phyloP scores from a whole-genome alignment of 2,329 filamentous ascomycete species.

The Xylariaceae sp. region DNA sequence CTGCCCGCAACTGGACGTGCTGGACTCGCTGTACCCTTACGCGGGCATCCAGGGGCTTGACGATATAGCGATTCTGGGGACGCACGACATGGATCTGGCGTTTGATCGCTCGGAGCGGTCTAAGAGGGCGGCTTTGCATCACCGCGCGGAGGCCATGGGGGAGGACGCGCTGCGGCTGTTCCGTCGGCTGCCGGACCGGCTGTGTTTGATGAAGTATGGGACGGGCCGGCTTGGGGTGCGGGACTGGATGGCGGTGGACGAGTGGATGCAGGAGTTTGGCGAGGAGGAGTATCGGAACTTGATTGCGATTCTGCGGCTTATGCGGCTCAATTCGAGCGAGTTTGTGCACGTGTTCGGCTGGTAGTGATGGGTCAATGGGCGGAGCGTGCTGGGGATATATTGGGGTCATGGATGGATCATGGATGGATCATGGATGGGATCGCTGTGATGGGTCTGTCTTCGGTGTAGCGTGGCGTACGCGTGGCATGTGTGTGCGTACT shows the following conservation, averaged over 20 bases:
- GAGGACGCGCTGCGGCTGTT: slow-evolving; percentile 6
- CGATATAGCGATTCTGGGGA: slow-evolving; percentile 4
- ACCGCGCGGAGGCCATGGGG: slow-evolving; percentile 5
- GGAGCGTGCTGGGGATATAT: background rate
- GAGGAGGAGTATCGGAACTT: slow-evolving; percentile 8
- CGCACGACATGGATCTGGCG: slow-evolving; percentile 5
- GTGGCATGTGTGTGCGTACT: too few relatives aligned
- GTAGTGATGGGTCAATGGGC: background rate
- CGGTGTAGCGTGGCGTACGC: too few relatives aligned
- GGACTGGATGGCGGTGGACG: slow-evolving; percentile 14
- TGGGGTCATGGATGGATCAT: background rate
- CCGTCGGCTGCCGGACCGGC: slow-evolving; percentile 7
- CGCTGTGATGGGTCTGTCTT: too few relatives aligned
- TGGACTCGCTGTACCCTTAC: slow-evolving; percentile 11
- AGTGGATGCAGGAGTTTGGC: slow-evolving; percentile 12
- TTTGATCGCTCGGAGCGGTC: slow-evolving; percentile 13
- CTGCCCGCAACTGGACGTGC: slow-evolving; percentile 9
- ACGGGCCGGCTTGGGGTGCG: slow-evolving; percentile 2
- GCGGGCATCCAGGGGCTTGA: background rate
- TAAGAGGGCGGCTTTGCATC: slow-evolving; percentile 9
- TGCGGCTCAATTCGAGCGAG: slow-evolving; percentile 14
- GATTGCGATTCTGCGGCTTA: slow-evolving; percentile 9
- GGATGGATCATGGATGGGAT: background rate
- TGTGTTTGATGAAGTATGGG: slow-evolving; percentile 13
- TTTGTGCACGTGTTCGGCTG: slow-evolving; percentile 16